These are phyloP conservation scores for Fragilariopsis cylindrus DNA, from an alignment of 108 stramenopile genomes.

Conservation along the genomic window DNA sequence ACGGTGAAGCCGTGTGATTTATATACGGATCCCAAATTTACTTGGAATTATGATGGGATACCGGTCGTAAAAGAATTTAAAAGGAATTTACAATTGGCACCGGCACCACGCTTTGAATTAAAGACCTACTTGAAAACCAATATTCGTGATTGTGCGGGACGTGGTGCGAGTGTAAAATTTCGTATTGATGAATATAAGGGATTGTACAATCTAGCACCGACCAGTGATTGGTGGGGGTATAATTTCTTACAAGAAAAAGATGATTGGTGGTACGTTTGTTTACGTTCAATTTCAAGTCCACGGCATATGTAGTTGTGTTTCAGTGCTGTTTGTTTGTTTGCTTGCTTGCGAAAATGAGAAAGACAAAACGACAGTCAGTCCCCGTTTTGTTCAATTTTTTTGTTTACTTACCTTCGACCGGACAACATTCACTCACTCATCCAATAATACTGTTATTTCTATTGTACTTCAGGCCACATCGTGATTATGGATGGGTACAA, in stretches of 20 bases:
- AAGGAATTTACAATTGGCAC: background rate
- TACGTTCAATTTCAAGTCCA: too few species aligned
- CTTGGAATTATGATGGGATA: constrained; percentile 12
- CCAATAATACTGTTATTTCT: too few species aligned
- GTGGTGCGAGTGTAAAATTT: background rate
- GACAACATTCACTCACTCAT: too few species aligned
- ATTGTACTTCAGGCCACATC: background rate
- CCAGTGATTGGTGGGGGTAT: constrained; percentile 4
- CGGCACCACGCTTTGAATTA: constrained; percentile 5
- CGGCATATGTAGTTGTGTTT: too few species aligned
- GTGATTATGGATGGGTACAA: background rate
- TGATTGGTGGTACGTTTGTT: background rate
- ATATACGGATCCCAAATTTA: constrained; percentile 3
- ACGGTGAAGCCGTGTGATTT: constrained; percentile 42
- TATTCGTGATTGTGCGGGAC: background rate
- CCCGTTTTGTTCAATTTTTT: too few species aligned
- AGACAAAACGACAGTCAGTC: too few species aligned
- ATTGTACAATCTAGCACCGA: background rate
- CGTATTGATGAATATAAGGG: constrained; percentile 3
- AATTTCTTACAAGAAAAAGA: background rate
- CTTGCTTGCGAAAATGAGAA: too few species aligned
- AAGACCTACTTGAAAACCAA: background rate
- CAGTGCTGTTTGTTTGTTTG: too few species aligned
- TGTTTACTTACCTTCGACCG: too few species aligned
- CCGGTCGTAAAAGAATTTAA: constrained; percentile 3